These are phyloP conservation scores for Amanita jacksonii DNA, from an alignment of 768 basidiomycete genomes.

Conservation along the genomic window DNA sequence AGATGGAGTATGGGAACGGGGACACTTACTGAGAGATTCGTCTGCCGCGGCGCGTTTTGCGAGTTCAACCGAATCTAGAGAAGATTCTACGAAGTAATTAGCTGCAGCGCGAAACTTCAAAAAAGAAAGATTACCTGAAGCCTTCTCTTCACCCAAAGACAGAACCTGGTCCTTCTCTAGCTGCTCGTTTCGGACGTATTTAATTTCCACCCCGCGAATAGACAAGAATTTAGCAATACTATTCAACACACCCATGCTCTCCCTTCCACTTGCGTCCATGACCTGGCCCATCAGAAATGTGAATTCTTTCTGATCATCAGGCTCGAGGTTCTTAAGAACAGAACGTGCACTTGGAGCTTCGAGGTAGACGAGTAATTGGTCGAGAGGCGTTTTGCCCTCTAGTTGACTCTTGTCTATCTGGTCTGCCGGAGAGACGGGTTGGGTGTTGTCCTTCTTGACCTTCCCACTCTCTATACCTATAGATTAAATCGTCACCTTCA, in stretches of 20 bases:
- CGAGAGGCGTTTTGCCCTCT: background rate
- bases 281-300: slow-evolving; percentile 2
- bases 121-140: background rate
- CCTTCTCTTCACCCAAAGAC: background rate
- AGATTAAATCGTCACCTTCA: too few species aligned
- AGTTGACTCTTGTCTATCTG: background rate
- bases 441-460: too few species aligned
- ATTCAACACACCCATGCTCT: slow-evolving; percentile 3
- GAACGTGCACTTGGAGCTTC: background rate
- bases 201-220: background rate
- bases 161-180: background rate
- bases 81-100: background rate
- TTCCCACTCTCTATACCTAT: too few species aligned
- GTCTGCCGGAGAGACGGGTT: background rate
- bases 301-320: background rate
- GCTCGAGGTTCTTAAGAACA: background rate
- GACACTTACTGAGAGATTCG: slow-evolving; percentile 5
- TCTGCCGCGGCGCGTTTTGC: slow-evolving; percentile 3
- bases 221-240: background rate
- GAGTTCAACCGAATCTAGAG: slow-evolving; percentile 1
- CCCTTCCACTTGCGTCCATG: slow-evolving; percentile 1
- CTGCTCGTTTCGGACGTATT: background rate
- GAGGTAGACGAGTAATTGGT: background rate
- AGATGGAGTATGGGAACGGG: background rate
- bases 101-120: background rate